Conservation (phyloP, 2,329 filamentous ascomycete species). For the Ophiostoma himal-ulmi region DNA sequence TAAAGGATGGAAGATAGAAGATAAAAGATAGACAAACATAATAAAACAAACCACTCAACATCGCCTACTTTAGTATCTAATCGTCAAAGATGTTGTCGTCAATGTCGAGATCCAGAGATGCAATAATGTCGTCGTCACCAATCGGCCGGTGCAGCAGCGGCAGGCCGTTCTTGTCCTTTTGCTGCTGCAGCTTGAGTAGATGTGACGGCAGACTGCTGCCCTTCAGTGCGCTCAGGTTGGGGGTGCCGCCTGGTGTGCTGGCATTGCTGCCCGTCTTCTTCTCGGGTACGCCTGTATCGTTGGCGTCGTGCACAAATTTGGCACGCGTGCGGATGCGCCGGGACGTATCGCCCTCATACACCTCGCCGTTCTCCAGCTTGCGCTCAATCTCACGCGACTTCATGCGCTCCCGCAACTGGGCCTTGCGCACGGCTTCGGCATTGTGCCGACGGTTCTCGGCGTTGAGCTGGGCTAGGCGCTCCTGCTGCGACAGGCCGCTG, state of each 20-base stretch:
- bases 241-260: conserved; percentile 44
- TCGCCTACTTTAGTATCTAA: not conserved
- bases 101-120: conserved; percentile 79
- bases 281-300: conserved; percentile 35
- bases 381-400: conserved; percentile 55
- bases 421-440: conserved; percentile 82
- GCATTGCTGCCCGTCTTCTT: conserved; percentile 38
- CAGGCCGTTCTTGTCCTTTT: conserved; percentile 54
- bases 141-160: conserved; percentile 70
- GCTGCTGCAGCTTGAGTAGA: conserved; percentile 49
- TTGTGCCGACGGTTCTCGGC: conserved; percentile 77
- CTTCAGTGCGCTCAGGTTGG: conserved; percentile 30
- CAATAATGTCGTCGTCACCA: conserved; percentile 90
- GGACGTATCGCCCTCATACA: conserved; percentile 51
- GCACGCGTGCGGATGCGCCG: conserved; percentile 61
- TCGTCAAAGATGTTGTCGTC: conserved; percentile 66
- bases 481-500: conserved; percentile 56
- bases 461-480: conserved; percentile 78
- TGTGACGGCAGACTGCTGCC: conserved; percentile 45
- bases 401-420: conserved; percentile 74
- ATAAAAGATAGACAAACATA: not conserved
- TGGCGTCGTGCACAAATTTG: conserved; percentile 62
- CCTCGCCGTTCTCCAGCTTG: conserved; percentile 58
- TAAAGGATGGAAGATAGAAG: not conserved
- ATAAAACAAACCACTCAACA: not conserved